Percentiles rank a stretch among this genome's conserved stretches.
phyloP scores from a whole-genome alignment of 148 eudicot species.

The Persicaria tinctoria region DNA sequence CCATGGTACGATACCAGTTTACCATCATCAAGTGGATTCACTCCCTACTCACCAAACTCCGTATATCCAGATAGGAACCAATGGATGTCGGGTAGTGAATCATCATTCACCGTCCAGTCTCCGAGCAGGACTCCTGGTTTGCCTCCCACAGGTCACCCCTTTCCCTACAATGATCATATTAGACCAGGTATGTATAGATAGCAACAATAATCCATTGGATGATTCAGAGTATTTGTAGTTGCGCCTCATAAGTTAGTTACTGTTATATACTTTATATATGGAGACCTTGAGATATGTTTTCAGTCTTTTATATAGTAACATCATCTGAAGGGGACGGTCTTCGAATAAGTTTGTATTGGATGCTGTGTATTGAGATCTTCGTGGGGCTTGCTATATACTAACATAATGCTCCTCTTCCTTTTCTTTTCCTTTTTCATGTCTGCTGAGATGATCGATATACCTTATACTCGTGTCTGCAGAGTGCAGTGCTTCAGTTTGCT shows the following conservation, averaged over 20 bases:
- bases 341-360: not conserved
- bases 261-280: not conserved
- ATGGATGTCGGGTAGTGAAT: constrained; percentile 12
- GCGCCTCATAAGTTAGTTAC: not conserved
- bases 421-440: not conserved
- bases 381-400: not conserved
- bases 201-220: not conserved
- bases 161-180: constrained; percentile 22
- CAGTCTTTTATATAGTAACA: constrained; percentile 1
- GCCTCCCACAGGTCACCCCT: constrained; percentile 20
- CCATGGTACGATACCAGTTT: constrained; percentile 16
- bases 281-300: constrained; percentile 2
- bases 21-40: constrained; percentile 18
- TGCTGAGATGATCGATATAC: not conserved
- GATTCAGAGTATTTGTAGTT: not conserved
- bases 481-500: not conserved
- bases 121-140: constrained; percentile 20
- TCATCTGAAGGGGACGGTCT: not conserved
- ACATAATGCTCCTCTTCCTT: not conserved
- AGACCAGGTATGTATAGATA: constrained; percentile 33
- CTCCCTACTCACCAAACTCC: not conserved
- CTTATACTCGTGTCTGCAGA: not conserved
- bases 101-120: not conserved
- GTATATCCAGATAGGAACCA: constrained; percentile 22
- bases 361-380: constrained; percentile 4